Base-by-base conservation (phyloP, 2,329 filamentous ascomycete genomes). In the Drechslera avenae region DNA sequence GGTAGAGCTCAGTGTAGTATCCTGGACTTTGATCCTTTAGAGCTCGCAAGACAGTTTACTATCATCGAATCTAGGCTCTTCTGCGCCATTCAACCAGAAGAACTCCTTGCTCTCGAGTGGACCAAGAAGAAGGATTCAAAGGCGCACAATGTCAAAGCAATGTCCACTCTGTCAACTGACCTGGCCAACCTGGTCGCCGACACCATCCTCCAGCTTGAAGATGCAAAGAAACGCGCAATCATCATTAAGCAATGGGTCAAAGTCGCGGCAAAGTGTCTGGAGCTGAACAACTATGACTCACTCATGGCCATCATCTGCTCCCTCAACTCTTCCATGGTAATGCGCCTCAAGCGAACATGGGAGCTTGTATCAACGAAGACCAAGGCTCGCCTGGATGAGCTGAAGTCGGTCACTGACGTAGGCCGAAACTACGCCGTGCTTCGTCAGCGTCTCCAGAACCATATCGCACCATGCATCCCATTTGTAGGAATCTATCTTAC, bases 201-300 rank as follows among this genome's bases (percentile, higher is more conserved):
- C 69, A 95, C 90, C 0, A 96, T 99, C 63, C 82, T 99, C 12
- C 86, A 90, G 48, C 83, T 91, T 50, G 83, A 89, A n/a, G 94
- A 97, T 70, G 86, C 88, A 19, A 97, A 97, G 83, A 96, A 93
- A 78, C 86, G 94, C 19, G 93, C 94, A 1, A 78, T 83, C 1
- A 85, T 91, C 44, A 94, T 99, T 77, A 97, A 99, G 78, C 92
- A 97, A 64, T 99, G 94, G 94, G 90, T 97, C 71, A 99, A 97
- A 79, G 86, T 97, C 62, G 91, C 90, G 1, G 83, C 88, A 63
- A 90, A 89, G 64, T 96, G 91, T 60, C 79, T 95, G 4, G 90
- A 94, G 66, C 82, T 97, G 19, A 88, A 94, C 77, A 99, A 99
- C 76, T 99, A 97, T 64, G 93, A 99, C 68, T 90, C 91, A 0